A percentile compares a stretch with the other conserved stretches of the same genome.
phyloP scores from a whole-genome alignment of 176 grass and related monocot genomes.

The Triticum timopheevii region DNA sequence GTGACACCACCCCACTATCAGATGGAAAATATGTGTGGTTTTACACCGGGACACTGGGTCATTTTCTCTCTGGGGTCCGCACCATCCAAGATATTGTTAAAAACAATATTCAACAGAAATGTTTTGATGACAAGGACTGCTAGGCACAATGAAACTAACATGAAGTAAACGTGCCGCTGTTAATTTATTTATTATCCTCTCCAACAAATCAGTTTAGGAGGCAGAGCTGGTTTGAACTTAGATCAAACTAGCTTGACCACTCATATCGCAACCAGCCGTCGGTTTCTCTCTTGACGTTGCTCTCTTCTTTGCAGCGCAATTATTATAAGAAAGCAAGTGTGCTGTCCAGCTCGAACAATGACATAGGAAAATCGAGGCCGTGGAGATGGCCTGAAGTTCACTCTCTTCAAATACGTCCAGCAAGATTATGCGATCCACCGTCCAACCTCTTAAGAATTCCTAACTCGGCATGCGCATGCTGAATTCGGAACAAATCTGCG shows the following conservation, averaged over 20 bases:
- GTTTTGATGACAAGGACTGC: background rate
- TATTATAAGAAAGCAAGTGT: background rate
- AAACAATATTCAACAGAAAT: background rate
- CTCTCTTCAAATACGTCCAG: background rate
- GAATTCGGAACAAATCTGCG: background rate
- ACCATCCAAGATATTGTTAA: background rate
- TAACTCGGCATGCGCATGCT: background rate
- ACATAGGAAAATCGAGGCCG: background rate
- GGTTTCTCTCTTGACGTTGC: background rate
- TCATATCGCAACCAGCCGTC: background rate
- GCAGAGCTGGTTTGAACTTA: background rate
- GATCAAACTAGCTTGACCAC: background rate
- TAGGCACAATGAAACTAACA: background rate
- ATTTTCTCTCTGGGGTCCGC: background rate
- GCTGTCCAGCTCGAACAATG: background rate
- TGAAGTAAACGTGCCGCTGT: conserved; percentile 14
- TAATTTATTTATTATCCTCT: background rate
- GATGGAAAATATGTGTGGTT: background rate
- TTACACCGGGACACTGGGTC: background rate
- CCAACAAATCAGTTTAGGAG: background rate
- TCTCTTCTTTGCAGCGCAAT: background rate
- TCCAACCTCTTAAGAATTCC: background rate
- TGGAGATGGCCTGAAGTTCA: background rate
- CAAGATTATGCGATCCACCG: background rate
- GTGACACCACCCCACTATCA: background rate